Conservation (phyloP, 148 eudicot genomes). For the Silene uniflora region DNA sequence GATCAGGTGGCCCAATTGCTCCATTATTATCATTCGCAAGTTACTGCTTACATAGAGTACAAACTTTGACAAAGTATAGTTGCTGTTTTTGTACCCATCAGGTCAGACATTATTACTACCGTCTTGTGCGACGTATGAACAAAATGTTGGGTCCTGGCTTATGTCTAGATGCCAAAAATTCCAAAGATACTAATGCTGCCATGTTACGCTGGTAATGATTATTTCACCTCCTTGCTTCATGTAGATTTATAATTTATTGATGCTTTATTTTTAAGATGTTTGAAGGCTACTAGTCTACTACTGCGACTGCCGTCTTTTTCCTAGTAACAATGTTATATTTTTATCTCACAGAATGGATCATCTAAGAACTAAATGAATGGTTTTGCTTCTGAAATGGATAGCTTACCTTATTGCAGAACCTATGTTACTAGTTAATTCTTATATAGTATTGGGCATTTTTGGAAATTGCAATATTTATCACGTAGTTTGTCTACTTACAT, state of each 20-base stretch:
- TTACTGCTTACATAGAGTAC: conserved; percentile 5
- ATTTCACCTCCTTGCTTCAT: not conserved
- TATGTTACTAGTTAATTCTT: not conserved
- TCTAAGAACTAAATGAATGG: not conserved
- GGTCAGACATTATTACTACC: conserved; percentile 98
- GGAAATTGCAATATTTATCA: not conserved
- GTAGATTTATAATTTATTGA: not conserved
- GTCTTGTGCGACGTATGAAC: conserved; percentile 98
- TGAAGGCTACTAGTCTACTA: not conserved
- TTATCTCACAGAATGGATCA: not conserved
- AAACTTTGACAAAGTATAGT: not conserved
- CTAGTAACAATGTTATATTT: not conserved
- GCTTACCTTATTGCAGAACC: not conserved
- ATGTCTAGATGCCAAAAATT: conserved; percentile 85
- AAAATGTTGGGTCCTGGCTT: conserved; percentile 89
- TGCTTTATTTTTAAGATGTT: not conserved
- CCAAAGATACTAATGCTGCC: conserved; percentile 98
- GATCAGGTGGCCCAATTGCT: conserved; percentile 65
- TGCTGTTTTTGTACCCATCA: conserved; percentile 28
- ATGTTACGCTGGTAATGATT: conserved; percentile 85
- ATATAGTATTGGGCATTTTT: not conserved
- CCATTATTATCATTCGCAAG: not conserved
- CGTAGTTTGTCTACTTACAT: not conserved
- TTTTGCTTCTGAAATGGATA: not conserved
- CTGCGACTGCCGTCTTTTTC: not conserved